phyloP scores from a whole-genome alignment of 768 basidiomycete species.

The Piloderma croceum region DNA sequence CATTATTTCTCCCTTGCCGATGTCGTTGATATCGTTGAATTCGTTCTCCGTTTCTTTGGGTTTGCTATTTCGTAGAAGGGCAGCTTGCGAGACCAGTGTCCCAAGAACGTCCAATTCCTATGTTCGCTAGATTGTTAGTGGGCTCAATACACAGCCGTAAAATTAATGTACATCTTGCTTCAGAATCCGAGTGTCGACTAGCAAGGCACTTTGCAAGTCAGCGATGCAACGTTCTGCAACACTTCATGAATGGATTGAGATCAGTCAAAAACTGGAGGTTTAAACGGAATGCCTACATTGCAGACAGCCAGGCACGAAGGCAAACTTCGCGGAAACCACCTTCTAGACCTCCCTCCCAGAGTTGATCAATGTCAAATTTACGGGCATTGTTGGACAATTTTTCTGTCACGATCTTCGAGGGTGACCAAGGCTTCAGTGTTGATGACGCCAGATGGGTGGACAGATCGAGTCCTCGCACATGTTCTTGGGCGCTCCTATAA shows the following conservation, averaged over 20 bases:
- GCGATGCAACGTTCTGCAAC: conserved; percentile 13
- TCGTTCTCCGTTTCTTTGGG: conserved; percentile 31
- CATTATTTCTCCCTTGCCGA: conserved; percentile 23
- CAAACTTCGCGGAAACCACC: conserved; percentile 21
- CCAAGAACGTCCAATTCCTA: conserved; percentile 31
- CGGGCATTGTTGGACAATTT: conserved; percentile 12
- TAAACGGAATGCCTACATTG: conserved; percentile 20
- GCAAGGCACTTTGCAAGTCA: conserved; percentile 1
- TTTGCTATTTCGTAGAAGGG: conserved; percentile 27
- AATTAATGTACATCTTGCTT: conserved; percentile 13
- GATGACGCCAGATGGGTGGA: conserved; percentile 22
- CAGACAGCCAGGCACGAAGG: conserved; percentile 36
- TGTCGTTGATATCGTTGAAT: conserved; percentile 22
- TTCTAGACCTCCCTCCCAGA: conserved; percentile 27
- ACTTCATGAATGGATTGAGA: conserved; percentile 12
- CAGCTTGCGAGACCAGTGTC: conserved; percentile 26
- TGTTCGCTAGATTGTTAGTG: background rate
- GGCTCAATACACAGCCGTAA: background rate
- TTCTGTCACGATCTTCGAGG: conserved; percentile 22
- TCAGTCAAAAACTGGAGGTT: background rate
- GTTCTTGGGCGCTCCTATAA: conserved; percentile 19
- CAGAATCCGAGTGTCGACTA: conserved; percentile 14
- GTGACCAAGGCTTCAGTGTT: conserved; percentile 16
- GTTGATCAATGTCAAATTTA: conserved; percentile 15
- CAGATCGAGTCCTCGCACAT: conserved; percentile 34